These are phyloP conservation scores for Boletus patriciae DNA, from an alignment of 768 basidiomycete species.

Conservation along the genomic window DNA sequence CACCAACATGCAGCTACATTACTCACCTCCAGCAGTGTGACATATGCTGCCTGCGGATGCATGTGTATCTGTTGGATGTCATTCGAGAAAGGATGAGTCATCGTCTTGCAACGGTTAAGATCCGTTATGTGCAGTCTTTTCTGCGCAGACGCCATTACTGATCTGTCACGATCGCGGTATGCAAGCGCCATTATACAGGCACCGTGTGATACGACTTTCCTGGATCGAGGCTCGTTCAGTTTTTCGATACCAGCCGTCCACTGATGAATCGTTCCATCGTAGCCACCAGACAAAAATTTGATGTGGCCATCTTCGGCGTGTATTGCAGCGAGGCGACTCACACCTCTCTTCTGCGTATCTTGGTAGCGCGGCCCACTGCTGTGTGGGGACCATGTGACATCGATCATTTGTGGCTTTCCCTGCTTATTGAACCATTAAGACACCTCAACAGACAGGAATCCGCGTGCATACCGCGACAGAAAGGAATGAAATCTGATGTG, in stretches of 20 bases:
- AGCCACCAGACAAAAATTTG: constrained; percentile 50
- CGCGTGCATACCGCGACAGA: constrained; percentile 34
- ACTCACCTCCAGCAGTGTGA: constrained; percentile 51
- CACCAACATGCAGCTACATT: constrained; percentile 14
- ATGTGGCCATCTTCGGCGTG: constrained; percentile 29
- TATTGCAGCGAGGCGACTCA: constrained; percentile 45
- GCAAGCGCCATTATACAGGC: constrained; percentile 39
- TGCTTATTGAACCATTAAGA: constrained; percentile 28
- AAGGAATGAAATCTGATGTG: constrained; percentile 44
- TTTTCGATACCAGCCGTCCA: constrained; percentile 36
- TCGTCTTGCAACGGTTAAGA: constrained; percentile 36
- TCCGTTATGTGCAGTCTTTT: constrained; percentile 38
- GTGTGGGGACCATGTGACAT: constrained; percentile 36
- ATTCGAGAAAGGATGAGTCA: constrained; percentile 38
- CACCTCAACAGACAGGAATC: constrained; percentile 25
- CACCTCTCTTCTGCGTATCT: constrained; percentile 31
- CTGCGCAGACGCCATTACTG: constrained; percentile 39
- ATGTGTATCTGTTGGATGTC: constrained; percentile 46
- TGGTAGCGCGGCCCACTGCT: constrained; percentile 26
- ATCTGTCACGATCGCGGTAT: constrained; percentile 34
- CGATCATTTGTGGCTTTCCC: constrained; percentile 32
- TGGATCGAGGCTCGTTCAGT: constrained; percentile 25
- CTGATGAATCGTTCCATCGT: constrained; percentile 44
- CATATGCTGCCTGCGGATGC: constrained; percentile 41
- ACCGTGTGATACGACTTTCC: constrained; percentile 33